phyloP scores from a whole-genome alignment of 805 yeast species.

The Ogataea parapolymorpha region DNA sequence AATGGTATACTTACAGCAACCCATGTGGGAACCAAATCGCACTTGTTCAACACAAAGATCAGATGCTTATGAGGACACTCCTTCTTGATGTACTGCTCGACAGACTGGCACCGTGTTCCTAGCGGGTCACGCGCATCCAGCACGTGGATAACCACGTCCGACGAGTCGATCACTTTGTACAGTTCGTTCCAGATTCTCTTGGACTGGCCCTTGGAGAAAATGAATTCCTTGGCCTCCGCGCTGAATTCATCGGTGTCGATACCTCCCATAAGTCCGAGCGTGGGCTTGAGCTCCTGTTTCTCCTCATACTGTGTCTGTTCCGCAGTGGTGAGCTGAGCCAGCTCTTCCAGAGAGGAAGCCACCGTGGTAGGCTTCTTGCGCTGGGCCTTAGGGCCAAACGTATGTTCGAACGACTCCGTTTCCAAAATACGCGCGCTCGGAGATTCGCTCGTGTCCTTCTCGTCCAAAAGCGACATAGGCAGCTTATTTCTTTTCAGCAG shows the following conservation, averaged over 20 bases:
- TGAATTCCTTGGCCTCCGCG: slow-evolving; percentile 90
- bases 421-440: slow-evolving; percentile 81
- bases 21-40: slow-evolving; percentile 99
- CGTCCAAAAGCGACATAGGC: slow-evolving; percentile 94
- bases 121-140: slow-evolving; percentile 96
- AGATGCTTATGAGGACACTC: slow-evolving; percentile 97
- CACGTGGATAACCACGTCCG: slow-evolving; percentile 95
- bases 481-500: slow-evolving; percentile 82
- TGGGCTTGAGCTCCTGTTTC: slow-evolving; percentile 68
- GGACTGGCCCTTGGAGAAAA: slow-evolving; percentile 95
- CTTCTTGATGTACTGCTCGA: slow-evolving; percentile 86
- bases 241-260: slow-evolving; percentile 75
- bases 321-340: slow-evolving; percentile 55
- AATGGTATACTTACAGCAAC: slow-evolving; percentile 82
- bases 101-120: slow-evolving; percentile 92
- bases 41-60: slow-evolving; percentile 90
- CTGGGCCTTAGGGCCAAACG: slow-evolving; percentile 95
- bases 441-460: slow-evolving; percentile 69
- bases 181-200: slow-evolving; percentile 98
- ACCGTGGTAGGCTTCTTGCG: slow-evolving; percentile 81
- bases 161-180: slow-evolving; percentile 94
- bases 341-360: slow-evolving; percentile 77
- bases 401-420: slow-evolving; percentile 74
- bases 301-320: slow-evolving; percentile 66
- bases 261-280: slow-evolving; percentile 78